Evolutionary conservation across 345 rosid species (phyloP), one percentile per base, ranked within the genome.

Genomic region (Bruguiera gymnorhiza): DNA sequence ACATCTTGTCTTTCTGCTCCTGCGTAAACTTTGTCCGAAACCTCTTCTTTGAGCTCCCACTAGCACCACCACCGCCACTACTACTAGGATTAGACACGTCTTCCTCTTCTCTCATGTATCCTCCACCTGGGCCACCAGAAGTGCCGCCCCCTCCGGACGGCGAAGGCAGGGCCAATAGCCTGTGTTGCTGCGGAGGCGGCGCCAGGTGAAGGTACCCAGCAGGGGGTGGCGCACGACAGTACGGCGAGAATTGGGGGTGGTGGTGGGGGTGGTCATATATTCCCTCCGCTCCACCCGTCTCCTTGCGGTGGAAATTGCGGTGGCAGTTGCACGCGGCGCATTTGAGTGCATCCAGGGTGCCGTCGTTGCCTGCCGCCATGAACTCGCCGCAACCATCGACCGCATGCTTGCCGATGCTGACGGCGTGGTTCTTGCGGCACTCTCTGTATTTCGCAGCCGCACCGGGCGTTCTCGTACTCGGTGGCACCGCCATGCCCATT

Each of bases 281-380:
- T 34, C 68, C 69, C 34, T 20, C 32, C 23, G 62, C 77, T 0
- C 73, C 71, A 6, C 76, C 88, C 2, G 80, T 70, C 75, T 89
- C 97, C 70, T 85, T 92, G 59, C 96, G 80, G 92, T 94, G 99
- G 84, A 94, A 92, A 74, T 91, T 94, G 43, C 99, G 82, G 82
- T 94, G 99, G 77, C 97, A 94, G 67, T 75, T 79, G 78, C 99
- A 92, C 32, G 97, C 97, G 26, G 97, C 97, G 77, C 97, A 92
- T 76, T 83, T 90, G 53, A 95, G 81, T 48, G 83, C 93, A 43
- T 78, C 92, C 5, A 82, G 76, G 24, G 89, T 83, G 36, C 93
- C 98, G 3, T 94, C 93, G 58, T 89, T 88, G 0, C 96, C 99
- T 0, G 90, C 92, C 34, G 96, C 84, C 83, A 92, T 82, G 85